These are phyloP conservation scores for Hyphopichia khmerensis DNA, from an alignment of 1,139 yeast species.

Conservation along the genomic window DNA sequence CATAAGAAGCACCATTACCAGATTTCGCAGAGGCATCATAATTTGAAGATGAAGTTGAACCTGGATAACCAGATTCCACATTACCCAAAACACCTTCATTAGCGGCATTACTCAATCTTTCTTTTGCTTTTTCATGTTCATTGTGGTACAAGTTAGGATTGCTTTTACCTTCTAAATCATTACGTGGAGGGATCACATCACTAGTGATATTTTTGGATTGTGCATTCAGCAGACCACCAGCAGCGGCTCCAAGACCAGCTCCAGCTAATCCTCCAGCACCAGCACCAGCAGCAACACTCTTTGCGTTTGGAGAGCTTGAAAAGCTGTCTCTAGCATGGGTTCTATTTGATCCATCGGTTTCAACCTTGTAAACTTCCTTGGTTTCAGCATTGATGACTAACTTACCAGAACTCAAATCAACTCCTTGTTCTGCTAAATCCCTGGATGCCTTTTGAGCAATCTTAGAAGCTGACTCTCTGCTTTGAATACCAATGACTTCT, in stretches of 20 bases:
- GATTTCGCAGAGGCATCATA: neutral
- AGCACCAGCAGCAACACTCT: neutral
- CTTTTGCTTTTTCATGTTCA: conserved; percentile 15
- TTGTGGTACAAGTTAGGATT: conserved; percentile 9
- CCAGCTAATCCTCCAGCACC: conserved; percentile 5
- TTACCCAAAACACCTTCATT: conserved; percentile 16
- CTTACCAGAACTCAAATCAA: conserved; percentile 36
- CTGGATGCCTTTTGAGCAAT: conserved; percentile 38
- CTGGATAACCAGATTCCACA: neutral
- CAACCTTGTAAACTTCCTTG: conserved; percentile 28
- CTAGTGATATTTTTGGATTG: neutral
- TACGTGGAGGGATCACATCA: conserved; percentile 5
- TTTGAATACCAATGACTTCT: conserved; percentile 40
- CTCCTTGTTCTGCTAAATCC: conserved; percentile 33
- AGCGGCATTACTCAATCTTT: conserved; percentile 13
- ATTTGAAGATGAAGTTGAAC: neutral
- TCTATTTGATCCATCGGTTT: conserved; percentile 6
- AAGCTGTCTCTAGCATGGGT: conserved; percentile 3
- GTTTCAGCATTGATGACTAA: conserved; percentile 36
- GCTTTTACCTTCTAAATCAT: conserved; percentile 7
- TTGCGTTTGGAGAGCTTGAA: conserved; percentile 1
- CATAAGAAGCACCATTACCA: neutral
- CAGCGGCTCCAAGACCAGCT: conserved; percentile 4
- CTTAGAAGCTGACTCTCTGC: conserved; percentile 30
- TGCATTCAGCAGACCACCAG: neutral